These are phyloP conservation scores for Septoria petroselini DNA, from an alignment of 2,329 filamentous ascomycete genomes.

Conservation along the genomic window DNA sequence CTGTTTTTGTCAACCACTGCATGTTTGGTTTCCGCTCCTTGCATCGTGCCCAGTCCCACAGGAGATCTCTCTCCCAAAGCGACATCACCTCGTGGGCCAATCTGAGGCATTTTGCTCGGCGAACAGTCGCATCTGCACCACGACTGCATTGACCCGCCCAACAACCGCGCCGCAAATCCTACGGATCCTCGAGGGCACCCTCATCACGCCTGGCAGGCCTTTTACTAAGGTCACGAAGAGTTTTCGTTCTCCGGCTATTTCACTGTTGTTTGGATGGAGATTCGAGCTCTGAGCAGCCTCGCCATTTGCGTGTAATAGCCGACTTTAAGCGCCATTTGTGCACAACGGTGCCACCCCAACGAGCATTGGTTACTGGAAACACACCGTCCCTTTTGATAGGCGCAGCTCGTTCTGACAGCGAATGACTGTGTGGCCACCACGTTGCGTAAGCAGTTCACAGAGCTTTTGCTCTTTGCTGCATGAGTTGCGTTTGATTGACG, in stretches of 20 bases:
- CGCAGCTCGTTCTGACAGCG: conserved; percentile 4
- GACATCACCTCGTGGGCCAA: not conserved
- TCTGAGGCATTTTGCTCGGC: conserved; percentile 16
- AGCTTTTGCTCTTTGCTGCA: conserved; percentile 17
- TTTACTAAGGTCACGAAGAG: not conserved
- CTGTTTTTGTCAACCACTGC: conserved; percentile 15
- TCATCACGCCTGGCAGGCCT: not conserved
- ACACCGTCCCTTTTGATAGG: not conserved
- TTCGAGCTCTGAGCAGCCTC: not conserved
- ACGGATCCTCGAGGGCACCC: conserved; percentile 3
- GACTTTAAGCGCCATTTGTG: conserved; percentile 20
- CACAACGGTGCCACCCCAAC: conserved; percentile 11
- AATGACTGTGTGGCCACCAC: conserved; percentile 7
- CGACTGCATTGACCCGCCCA: conserved; percentile 8
- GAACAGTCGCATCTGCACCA: conserved; percentile 1
- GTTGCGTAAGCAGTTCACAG: conserved; percentile 2
- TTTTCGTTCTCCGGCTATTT: not conserved
- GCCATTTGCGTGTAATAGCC: conserved; percentile 14
- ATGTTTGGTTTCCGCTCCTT: conserved; percentile 14
- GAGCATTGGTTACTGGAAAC: conserved; percentile 9
- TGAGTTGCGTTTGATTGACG: conserved; percentile 14
- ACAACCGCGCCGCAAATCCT: conserved; percentile 24
- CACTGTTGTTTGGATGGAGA: not conserved
- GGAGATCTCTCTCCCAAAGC: no score
- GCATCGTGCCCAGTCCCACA: conserved; percentile 12